Base-by-base conservation (phyloP, 495 filamentous ascomycete genomes). In the Immersiella caudata region DNA sequence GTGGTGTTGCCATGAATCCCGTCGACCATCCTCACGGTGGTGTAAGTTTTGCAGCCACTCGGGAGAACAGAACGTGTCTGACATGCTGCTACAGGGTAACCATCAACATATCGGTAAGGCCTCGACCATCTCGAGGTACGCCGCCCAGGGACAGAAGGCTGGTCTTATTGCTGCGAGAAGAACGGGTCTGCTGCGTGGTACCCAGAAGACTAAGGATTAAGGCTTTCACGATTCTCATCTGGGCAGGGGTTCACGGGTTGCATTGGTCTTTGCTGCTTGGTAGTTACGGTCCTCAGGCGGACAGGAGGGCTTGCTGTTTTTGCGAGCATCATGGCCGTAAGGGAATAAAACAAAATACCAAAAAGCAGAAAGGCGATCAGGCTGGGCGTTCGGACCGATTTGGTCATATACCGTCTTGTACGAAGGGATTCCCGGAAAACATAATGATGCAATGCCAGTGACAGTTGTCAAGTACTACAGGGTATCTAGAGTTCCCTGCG, bases 61-160 rank as follows among this genome's bases (percentile, higher is more conserved):
- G 35, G 5, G 26, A 27, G 16, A n/a, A 18, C 25, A 46, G 35
- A 27, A 18, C 21, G 33, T 61, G 67, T 66, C 81, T 83, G 72
- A 83, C 78, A 75, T 60, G 25, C 11, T 57, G 52, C 67, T 51
- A 71, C 74, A 84, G 94, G 95, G 95, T 97, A 99, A 99, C 87
- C 95, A 99, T 86, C 95, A 99, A 88, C 95, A 99, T 86, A 99
- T 99, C 78, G 95, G 95, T 90, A 98, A 98, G 87, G 96, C 95
- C 68, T 98, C 96, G 49, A 99, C 95, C 73, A 99, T 99, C 85
- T 97, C 93, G 71, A 91, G 95, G 80, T 97, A 94, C 85, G 95
- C 95, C 70, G 90, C 90, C 79, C 91, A 92, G 82, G 95, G 95
- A 91, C 95, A 99, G 88, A 99, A 99, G 88, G 96, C 96, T 79